A percentile compares a stretch with the other conserved stretches of the same genome.
These are phyloP conservation scores for Colletotrichum liaoningense DNA, from an alignment of 2,329 filamentous ascomycete genomes.

Conservation along the genomic window DNA sequence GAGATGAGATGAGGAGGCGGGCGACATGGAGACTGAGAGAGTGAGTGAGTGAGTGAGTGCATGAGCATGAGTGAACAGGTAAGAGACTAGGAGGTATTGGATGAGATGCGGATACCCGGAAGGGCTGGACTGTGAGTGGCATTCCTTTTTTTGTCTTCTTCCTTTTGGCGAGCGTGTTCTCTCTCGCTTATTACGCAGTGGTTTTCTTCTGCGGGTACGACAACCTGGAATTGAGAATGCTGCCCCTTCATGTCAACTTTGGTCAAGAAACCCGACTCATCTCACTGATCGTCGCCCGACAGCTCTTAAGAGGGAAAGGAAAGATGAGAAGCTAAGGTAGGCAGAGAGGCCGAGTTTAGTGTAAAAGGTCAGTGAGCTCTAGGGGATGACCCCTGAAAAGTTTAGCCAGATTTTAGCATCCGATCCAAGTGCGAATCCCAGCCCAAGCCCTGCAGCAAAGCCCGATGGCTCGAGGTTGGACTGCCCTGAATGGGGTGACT, in stretches of 20 bases:
- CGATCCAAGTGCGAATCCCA: constrained; percentile 23
- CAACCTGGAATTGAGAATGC: too few relatives aligned
- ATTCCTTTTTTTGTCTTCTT: not conserved
- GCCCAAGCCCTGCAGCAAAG: constrained; percentile 25
- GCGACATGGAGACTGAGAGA: not conserved
- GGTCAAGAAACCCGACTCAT: not conserved
- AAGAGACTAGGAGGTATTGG: not conserved
- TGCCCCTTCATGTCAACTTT: too few relatives aligned
- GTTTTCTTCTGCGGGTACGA: not conserved
- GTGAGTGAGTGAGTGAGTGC: not conserved
- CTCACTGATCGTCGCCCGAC: too few relatives aligned
- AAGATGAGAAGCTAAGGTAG: not conserved
- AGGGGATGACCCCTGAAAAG: constrained; percentile 32
- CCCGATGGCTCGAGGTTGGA: not conserved
- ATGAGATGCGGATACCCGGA: not conserved
- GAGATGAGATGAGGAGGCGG: constrained; percentile 22
- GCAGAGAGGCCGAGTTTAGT: not conserved
- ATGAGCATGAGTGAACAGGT: constrained; percentile 1
- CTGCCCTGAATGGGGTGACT: not conserved
- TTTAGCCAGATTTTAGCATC: constrained; percentile 16
- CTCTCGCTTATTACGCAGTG: not conserved
- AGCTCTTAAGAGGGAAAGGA: not conserved
- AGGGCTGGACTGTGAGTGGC: not conserved
- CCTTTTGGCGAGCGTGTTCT: not conserved
- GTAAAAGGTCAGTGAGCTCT: not conserved